phyloP scores from a whole-genome alignment of 805 yeast species.

The Candida piceae region DNA sequence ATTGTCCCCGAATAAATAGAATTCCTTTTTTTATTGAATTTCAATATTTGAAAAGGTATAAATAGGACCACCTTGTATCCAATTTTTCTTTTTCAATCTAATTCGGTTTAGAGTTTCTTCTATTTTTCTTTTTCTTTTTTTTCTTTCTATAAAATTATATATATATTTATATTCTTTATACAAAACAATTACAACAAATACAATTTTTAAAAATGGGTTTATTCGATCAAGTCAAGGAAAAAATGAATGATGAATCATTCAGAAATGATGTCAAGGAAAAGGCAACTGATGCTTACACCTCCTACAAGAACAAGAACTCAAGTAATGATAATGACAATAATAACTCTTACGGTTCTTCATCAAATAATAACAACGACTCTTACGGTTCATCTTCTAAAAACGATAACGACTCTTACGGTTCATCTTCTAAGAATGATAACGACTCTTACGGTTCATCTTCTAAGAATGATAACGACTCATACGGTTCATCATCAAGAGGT shows the following conservation, averaged over 20 bases:
- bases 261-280: slow-evolving; percentile 17
- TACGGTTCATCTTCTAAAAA: slow-evolving; percentile 24
- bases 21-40: too few species aligned
- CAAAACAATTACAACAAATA: not conserved
- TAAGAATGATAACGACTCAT: too few species aligned
- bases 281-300: slow-evolving; percentile 26
- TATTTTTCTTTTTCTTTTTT: too few species aligned
- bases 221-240: slow-evolving; percentile 38
- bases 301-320: slow-evolving; percentile 16
- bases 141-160: not conserved
- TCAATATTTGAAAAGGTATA: too few species aligned
- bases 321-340: slow-evolving; percentile 16
- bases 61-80: too few species aligned
- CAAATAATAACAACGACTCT: slow-evolving; percentile 18
- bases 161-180: not conserved
- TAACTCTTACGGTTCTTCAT: slow-evolving; percentile 17
- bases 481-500: slow-evolving; percentile 26
- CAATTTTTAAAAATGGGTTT: slow-evolving; percentile 29
- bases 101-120: too few species aligned
- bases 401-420: slow-evolving; percentile 26
- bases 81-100: too few species aligned
- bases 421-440: slow-evolving; percentile 13
- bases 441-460: slow-evolving; percentile 24
- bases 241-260: slow-evolving; percentile 23
- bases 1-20: too few species aligned